Percentiles rank a stretch among this genome's conserved stretches.
These are phyloP conservation scores for Penicillium fuscoglaucum DNA, from an alignment of 2,329 filamentous ascomycete genomes.

Conservation along the genomic window DNA sequence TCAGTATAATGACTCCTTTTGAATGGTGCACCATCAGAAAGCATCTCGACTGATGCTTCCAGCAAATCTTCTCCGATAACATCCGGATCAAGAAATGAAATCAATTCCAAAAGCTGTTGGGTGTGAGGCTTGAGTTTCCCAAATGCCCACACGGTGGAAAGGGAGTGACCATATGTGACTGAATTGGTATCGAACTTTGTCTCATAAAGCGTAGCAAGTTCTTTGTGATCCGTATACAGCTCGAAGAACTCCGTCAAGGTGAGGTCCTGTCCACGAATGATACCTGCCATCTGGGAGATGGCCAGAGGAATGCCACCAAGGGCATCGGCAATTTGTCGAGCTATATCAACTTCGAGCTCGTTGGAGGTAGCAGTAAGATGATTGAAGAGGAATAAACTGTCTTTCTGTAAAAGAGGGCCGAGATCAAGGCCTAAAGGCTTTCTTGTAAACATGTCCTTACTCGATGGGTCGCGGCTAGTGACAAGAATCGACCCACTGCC, in stretches of 20 bases:
- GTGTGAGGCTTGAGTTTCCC: neutral
- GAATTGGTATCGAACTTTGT: neutral
- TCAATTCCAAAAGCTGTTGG: neutral
- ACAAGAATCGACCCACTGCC: neutral
- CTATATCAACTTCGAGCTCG: neutral
- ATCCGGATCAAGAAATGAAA: neutral
- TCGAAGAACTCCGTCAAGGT: neutral
- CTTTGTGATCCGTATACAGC: neutral
- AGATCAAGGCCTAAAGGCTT: neutral
- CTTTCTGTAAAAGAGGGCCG: neutral
- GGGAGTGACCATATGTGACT: neutral
- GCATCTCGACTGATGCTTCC: neutral
- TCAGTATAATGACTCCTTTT: conserved; percentile 18
- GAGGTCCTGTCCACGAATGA: neutral
- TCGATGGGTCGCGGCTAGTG: neutral
- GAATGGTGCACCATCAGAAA: conserved; percentile 1
- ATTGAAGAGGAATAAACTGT: neutral
- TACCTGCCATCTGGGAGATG: neutral
- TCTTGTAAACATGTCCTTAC: neutral
- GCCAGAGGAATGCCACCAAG: neutral
- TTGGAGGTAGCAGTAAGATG: neutral
- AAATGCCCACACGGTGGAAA: neutral
- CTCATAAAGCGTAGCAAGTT: neutral
- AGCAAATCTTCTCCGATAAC: neutral
- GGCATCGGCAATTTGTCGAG: neutral